Percentiles rank a stretch among this genome's conserved stretches.
phyloP scores from a whole-genome alignment of 129 eudicot genomes.

The Helichrysum umbraculigerum region DNA sequence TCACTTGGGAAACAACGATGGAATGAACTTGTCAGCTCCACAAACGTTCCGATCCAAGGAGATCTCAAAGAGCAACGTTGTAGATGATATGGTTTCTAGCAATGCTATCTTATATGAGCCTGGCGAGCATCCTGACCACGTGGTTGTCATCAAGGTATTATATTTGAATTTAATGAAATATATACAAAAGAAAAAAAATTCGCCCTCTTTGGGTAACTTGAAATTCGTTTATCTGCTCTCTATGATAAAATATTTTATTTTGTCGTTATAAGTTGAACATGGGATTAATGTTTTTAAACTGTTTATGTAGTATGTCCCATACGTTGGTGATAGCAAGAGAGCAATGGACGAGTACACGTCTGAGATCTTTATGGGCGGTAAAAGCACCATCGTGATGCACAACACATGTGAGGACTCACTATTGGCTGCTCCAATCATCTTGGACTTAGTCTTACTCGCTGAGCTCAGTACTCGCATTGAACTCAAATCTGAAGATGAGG shows the following conservation, averaged over 20 bases:
- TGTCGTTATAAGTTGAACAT: not conserved
- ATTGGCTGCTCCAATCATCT: constrained; percentile 92
- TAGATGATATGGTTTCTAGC: constrained; percentile 98
- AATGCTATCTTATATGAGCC: constrained; percentile 92
- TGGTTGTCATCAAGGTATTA: constrained; percentile 91
- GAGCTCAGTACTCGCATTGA: constrained; percentile 94
- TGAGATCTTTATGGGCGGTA: constrained; percentile 96
- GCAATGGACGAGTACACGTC: constrained; percentile 99
- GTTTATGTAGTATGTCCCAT: constrained; percentile 77
- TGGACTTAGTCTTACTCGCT: constrained; percentile 91
- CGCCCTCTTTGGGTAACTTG: too few relatives aligned
- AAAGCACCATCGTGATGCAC: constrained; percentile 85
- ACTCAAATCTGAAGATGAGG: constrained; percentile 87
- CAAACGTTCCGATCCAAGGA: constrained; percentile 98
- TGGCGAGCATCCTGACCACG: constrained; percentile 99
- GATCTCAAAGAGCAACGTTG: constrained; percentile 94
- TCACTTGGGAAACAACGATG: constrained; percentile 97
- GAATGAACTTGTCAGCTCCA: constrained; percentile 98
- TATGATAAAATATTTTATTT: not conserved
- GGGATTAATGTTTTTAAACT: not conserved
- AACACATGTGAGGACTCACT: constrained; percentile 97
- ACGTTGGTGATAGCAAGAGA: constrained; percentile 93
- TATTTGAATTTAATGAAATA: too few relatives aligned
- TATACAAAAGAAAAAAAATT: too few relatives aligned
- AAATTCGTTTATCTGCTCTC: too few relatives aligned